Conservation (phyloP, 768 basidiomycete species). For the Tylopilus balloui region DNA sequence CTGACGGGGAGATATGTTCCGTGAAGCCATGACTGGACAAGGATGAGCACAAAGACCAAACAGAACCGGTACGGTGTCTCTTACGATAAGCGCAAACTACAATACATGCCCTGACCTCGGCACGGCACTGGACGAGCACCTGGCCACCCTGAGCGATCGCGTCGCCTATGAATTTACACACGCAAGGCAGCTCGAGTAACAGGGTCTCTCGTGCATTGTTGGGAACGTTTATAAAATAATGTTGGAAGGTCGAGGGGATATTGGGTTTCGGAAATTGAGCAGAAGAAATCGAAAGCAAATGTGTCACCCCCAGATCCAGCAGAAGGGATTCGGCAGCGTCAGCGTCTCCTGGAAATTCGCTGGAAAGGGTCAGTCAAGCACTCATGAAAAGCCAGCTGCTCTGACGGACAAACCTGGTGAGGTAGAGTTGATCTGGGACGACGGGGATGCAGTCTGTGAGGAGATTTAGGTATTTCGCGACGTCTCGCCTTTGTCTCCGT, state of each 20-base stretch:
- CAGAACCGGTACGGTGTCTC: conserved; percentile 12
- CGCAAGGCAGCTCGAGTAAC: conserved; percentile 42
- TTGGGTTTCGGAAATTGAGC: conserved; percentile 37
- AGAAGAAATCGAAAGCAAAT: conserved; percentile 53
- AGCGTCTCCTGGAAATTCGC: conserved; percentile 54
- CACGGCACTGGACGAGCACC: conserved; percentile 51
- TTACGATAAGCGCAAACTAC: conserved; percentile 51
- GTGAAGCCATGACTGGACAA: conserved; percentile 44
- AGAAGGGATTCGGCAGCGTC: conserved; percentile 49
- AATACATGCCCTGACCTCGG: conserved; percentile 52
- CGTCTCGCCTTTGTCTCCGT: conserved; percentile 48
- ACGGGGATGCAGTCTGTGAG: conserved; percentile 50
- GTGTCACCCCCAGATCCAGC: conserved; percentile 47
- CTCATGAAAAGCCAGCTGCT: not conserved
- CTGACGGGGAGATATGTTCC: conserved; percentile 34
- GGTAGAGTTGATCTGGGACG: conserved; percentile 44
- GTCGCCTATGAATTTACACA: conserved; percentile 43
- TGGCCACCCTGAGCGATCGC: conserved; percentile 39
- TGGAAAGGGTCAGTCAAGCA: conserved; percentile 15
- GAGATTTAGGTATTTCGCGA: conserved; percentile 48
- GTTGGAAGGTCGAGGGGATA: conserved; percentile 31
- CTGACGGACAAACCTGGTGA: conserved; percentile 41
- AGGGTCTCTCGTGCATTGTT: conserved; percentile 38
- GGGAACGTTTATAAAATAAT: conserved; percentile 42
- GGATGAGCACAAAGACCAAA: conserved; percentile 1